Evolutionary conservation across 2,329 filamentous ascomycete genomes (phyloP).

Genomic region (Bipolaris gigantea): DNA sequence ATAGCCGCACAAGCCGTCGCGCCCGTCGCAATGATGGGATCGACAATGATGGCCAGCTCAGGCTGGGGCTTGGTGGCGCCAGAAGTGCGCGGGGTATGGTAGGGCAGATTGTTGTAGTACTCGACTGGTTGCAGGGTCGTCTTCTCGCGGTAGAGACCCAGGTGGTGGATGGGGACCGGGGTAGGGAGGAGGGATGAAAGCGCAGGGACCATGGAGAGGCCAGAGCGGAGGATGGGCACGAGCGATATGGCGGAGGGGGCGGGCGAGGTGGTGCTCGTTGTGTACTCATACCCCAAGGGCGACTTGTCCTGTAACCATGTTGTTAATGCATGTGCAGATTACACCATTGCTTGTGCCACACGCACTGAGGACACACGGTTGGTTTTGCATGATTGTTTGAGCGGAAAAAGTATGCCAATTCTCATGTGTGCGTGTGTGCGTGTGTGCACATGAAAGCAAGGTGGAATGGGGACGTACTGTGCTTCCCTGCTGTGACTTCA

Average conservation of each 20-base stretch:
- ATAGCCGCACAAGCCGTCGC: constrained; percentile 89
- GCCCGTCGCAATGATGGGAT: constrained; percentile 92
- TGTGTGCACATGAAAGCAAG: background rate
- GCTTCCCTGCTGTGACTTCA: constrained; percentile 61
- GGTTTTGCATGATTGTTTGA: background rate
- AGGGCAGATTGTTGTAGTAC: constrained; percentile 96
- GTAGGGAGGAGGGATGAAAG: constrained; percentile 79
- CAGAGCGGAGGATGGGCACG: constrained; percentile 90
- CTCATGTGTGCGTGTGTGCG: background rate
- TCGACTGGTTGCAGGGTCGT: constrained; percentile 86
- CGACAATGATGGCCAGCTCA: constrained; percentile 78
- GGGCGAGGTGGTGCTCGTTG: constrained; percentile 64
- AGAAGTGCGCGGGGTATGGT: constrained; percentile 59
- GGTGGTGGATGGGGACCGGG: constrained; percentile 84
- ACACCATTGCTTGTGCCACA: background rate
- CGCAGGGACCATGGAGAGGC: constrained; percentile 87
- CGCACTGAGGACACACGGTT: background rate
- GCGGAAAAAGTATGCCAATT: background rate
- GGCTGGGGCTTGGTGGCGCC: constrained; percentile 40
- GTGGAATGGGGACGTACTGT: constrained; percentile 57
- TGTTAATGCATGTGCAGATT: constrained; percentile 3
- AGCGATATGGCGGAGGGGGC: constrained; percentile 71
- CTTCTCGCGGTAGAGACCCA: constrained; percentile 91
- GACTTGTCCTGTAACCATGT: constrained; percentile 66
- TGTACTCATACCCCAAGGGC: constrained; percentile 76